These are phyloP conservation scores for Nakaseomyces bracarensis DNA, from an alignment of 1,139 yeast genomes.

Conservation along the genomic window DNA sequence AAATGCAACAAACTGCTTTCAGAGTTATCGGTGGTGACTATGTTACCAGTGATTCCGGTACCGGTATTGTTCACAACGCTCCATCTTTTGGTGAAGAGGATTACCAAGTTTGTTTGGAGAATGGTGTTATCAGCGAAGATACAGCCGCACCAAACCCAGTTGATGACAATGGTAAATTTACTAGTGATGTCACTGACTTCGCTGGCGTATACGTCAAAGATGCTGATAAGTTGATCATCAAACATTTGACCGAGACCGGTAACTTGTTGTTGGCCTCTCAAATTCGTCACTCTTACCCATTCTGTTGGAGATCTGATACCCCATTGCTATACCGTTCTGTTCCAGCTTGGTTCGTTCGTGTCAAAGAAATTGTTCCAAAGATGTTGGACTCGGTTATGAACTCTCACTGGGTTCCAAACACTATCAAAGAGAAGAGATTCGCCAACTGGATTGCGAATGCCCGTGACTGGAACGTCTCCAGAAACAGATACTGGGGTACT, in stretches of 20 bases:
- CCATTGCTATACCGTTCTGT: constrained; percentile 93
- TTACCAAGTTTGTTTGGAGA: constrained; percentile 69
- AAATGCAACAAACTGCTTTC: constrained; percentile 70
- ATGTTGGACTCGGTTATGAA: constrained; percentile 79
- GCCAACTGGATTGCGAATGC: constrained; percentile 98
- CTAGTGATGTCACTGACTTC: constrained; percentile 62
- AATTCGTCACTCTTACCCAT: constrained; percentile 92
- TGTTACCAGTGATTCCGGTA: constrained; percentile 92
- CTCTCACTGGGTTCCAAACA: constrained; percentile 91
- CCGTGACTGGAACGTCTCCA: constrained; percentile 96
- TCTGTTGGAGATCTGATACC: constrained; percentile 99
- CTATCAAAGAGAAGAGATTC: constrained; percentile 88
- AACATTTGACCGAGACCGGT: constrained; percentile 69
- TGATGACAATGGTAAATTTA: constrained; percentile 84
- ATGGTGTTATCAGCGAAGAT: constrained; percentile 66
- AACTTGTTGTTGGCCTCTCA: constrained; percentile 70
- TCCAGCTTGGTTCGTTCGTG: constrained; percentile 97
- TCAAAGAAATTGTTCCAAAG: constrained; percentile 75
- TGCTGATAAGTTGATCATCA: constrained; percentile 87
- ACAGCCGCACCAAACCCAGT: constrained; percentile 84
- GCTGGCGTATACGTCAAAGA: constrained; percentile 87
- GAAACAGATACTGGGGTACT: constrained; percentile 99
- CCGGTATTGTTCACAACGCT: constrained; percentile 97
- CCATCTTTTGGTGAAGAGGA: constrained; percentile 99
- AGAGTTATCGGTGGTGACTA: constrained; percentile 73